Evolutionary conservation across 768 basidiomycete species (phyloP), one percentile per base, ranked within the genome.

Genomic region (Podaxis sp.): DNA sequence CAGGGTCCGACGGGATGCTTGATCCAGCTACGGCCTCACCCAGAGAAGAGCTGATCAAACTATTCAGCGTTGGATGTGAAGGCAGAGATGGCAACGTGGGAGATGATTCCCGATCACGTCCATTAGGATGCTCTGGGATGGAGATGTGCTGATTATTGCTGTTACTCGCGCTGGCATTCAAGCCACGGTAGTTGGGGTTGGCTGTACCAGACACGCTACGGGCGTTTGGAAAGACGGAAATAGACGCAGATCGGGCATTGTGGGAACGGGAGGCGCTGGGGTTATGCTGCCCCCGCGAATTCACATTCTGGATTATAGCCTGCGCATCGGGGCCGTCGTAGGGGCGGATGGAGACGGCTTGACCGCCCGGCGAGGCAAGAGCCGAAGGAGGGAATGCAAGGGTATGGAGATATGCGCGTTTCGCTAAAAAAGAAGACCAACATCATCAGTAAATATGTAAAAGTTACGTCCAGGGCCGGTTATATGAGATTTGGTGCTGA

Each of bases 271-370:
- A 86, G 20, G 84, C 80, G 71, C 83, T 84, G 67, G 78, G 77
- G 73, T 85, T 84, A 70, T 83, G 81, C 67, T 84, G 83, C 11
- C 84, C 82, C 66, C 92, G 87, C 53, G 90, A 72, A 73, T 94
- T 94, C 65, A 94, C 92, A 49, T 80, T 89, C 68, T 91, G 89
- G 66, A 95, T 95, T 73, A 94, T 87, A 60, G 70, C 75, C 70
- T 95, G 92, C 6, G 95, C 96, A 75, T 99, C 96, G 48, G 94
- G 84, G 1, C 94, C 95, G 73, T 96, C 96, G 77, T 99, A 99
- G 1, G 97, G 95, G 68, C 84, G 84, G 76, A 99, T 92, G 60
- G 79, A 78, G 20, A 88, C 87, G 20, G 81, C 71, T 52, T 76
- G 73, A 38, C 83, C 84, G 64, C 80, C 78, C 49, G 81, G 72